Base-by-base conservation (phyloP, 1,284 basidiomycete species). In the Lentinula novae-zelandiae region DNA sequence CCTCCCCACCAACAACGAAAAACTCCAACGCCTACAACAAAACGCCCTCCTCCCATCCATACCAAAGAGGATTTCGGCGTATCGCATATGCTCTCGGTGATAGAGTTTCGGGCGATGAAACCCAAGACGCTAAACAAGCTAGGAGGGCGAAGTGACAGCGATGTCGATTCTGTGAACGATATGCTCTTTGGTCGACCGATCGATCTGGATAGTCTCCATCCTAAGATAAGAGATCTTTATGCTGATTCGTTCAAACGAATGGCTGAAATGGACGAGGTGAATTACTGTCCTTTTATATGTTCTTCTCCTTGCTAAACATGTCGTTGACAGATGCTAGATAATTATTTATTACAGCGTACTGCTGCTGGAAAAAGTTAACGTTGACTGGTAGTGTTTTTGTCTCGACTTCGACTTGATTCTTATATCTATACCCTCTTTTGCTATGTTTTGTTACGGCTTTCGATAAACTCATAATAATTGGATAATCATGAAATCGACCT, bases 1-100 rank as follows among this genome's bases (percentile, higher is more conserved):
- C 68, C 68, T 13, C 66, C 67, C 5, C 68, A 63, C 65, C 63
- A 67, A 53, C 58, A 48, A 52, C 9, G 31, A 15, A 46, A 60
- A 10, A 34, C 42, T 0, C 40, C 60, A 22, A 5, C 53, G 10
- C 34, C 51, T 31, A 15, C 51, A 27, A 27, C 27, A 49, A 54
- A 54, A 50, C 40, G 40, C 8, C 44, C 78, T 71, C 55, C 78
- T 72, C 55, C 76, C 82, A 8, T 72, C 86, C 33, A 73, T 91
- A 49, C 89, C 27, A 83, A 83, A 64, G 87, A 93, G 68, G 92
- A 95, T 71, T 95, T 95, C 73, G 94, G 93, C 1, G 76, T 95
- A 44, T 77, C 84, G 12, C 80, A 86, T 59, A 92, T 96, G 88
- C 82, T 95, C 78, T 86, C 90, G 9, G 79, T 95, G 53, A 93